Percentiles rank a stretch among this genome's conserved stretches.
phyloP scores from a whole-genome alignment of 305 asterid genomes.

The Solanum chacoense region DNA sequence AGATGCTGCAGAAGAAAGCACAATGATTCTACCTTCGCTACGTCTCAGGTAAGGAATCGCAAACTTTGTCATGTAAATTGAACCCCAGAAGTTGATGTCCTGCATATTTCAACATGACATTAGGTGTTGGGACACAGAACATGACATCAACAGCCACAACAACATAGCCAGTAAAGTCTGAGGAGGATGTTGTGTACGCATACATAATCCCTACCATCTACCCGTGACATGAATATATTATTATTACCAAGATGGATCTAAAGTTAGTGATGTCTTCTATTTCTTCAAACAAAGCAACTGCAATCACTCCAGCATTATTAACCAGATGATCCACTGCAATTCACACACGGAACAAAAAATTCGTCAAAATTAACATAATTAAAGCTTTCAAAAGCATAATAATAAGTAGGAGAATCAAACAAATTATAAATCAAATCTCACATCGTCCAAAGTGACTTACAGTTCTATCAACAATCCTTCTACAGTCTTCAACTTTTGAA shows the following conservation, averaged over 20 bases:
- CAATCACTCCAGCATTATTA: slow-evolving; percentile 60
- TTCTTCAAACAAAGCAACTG: slow-evolving; percentile 59
- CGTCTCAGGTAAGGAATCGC: slow-evolving; percentile 50
- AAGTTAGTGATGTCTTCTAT: slow-evolving; percentile 39
- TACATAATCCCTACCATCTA: background rate
- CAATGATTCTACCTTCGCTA: slow-evolving; percentile 55
- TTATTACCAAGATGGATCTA: slow-evolving; percentile 25
- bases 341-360: background rate
- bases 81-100: slow-evolving; percentile 92
- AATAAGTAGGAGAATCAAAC: background rate
- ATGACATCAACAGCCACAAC: background rate
- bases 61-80: slow-evolving; percentile 56
- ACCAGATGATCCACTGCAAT: slow-evolving; percentile 86
- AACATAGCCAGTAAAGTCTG: background rate
- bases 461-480: slow-evolving; percentile 44
- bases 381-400: background rate
- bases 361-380: background rate
- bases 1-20: slow-evolving; percentile 46
- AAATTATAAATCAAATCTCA: background rate
- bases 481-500: slow-evolving; percentile 47
- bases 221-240: background rate
- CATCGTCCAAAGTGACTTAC: slow-evolving; percentile 62
- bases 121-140: background rate
- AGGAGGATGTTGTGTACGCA: background rate
- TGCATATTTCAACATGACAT: slow-evolving; percentile 2